Conservation (phyloP, 176 grass and related monocot species). For the Urochloa ruziziensis region DNA sequence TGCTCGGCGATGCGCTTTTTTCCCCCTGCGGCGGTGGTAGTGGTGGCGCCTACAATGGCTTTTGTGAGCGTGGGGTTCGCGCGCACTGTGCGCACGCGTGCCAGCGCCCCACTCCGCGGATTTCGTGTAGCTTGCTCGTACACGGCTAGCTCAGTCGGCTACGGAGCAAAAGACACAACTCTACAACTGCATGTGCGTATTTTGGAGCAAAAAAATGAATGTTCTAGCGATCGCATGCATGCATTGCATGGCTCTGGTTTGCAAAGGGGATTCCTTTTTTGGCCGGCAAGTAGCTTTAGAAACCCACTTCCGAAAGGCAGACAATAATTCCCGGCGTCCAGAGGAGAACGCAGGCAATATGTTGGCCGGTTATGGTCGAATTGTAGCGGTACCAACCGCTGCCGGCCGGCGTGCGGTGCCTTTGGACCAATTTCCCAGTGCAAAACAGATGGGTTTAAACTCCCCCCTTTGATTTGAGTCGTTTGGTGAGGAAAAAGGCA, state of each 20-base stretch:
- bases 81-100: slow-evolving; percentile 21
- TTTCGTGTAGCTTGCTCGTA: neutral
- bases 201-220: neutral
- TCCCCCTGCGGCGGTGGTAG: neutral
- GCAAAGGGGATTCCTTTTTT: neutral
- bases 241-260: neutral
- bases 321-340: slow-evolving; percentile 15
- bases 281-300: slow-evolving; percentile 14
- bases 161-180: neutral
- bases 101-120: slow-evolving; percentile 33
- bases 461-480: neutral
- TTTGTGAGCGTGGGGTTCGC: neutral
- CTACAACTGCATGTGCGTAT: neutral
- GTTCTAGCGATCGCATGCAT: neutral
- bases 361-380: neutral
- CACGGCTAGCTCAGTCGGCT: neutral
- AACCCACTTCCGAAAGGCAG: slow-evolving; percentile 50
- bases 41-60: neutral
- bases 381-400: slow-evolving; percentile 40
- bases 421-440: slow-evolving; percentile 28
- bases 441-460: neutral
- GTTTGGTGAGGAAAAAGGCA: slow-evolving; percentile 11
- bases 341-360: slow-evolving; percentile 19
- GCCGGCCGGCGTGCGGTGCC: slow-evolving; percentile 29
- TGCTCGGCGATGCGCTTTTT: slow-evolving; percentile 20